Evolutionary conservation across 2,329 filamentous ascomycete genomes (phyloP).

Genomic region (Arthrinium phaeospermum): DNA sequence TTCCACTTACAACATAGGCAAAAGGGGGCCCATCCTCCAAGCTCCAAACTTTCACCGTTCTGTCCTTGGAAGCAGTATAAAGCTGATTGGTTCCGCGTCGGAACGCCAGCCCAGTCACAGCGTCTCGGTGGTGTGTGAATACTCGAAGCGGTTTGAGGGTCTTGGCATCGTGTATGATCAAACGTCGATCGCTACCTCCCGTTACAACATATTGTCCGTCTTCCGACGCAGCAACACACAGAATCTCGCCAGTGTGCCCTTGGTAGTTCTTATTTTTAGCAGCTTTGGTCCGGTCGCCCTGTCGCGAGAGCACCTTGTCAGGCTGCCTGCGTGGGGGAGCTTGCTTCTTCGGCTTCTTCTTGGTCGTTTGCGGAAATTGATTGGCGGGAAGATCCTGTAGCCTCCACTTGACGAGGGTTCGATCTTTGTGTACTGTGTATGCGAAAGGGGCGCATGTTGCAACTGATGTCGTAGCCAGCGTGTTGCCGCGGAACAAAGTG

Average conservation of each 20-base stretch:
- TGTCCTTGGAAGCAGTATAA: slow-evolving; percentile 88
- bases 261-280: slow-evolving; percentile 69
- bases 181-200: slow-evolving; percentile 80
- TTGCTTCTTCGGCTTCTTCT: slow-evolving; percentile 63
- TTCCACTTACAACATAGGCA: slow-evolving; percentile 19
- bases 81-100: slow-evolving; percentile 88
- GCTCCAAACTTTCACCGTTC: slow-evolving; percentile 95
- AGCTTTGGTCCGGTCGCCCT: slow-evolving; percentile 62
- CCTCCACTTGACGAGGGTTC: slow-evolving; percentile 87
- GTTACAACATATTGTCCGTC: slow-evolving; percentile 92
- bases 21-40: slow-evolving; percentile 91
- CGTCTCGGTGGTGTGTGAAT: slow-evolving; percentile 90
- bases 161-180: slow-evolving; percentile 87
- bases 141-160: slow-evolving; percentile 80
- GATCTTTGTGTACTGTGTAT: slow-evolving; percentile 89
- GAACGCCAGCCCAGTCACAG: slow-evolving; percentile 85
- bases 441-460: slow-evolving; percentile 79
- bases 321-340: slow-evolving; percentile 67
- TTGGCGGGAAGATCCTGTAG: slow-evolving; percentile 69
- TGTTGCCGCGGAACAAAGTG: slow-evolving; percentile 79
- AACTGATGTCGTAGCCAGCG: slow-evolving; percentile 77
- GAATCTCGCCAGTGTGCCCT: slow-evolving; percentile 80
- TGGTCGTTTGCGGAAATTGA: slow-evolving; percentile 64
- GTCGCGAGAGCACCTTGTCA: slow-evolving; percentile 66
- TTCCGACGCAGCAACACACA: slow-evolving; percentile 84